Evolutionary conservation across 768 basidiomycete species (phyloP), one percentile per base, ranked within the genome.

Genomic region (Calocybe cyanea): DNA sequence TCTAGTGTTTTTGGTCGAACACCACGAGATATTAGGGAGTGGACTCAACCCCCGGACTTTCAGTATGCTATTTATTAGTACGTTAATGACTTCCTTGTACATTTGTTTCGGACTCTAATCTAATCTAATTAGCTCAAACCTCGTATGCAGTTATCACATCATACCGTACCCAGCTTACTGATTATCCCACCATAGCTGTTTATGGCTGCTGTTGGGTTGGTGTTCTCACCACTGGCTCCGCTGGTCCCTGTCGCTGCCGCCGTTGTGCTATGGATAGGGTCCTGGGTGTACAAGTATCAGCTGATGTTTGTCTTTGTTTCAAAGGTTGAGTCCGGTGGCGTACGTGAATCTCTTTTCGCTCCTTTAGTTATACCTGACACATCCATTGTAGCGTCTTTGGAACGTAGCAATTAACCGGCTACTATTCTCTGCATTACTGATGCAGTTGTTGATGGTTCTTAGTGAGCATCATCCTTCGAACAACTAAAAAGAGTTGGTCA

Each of bases 191-290:
- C 46, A 34, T 53, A 86, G 83, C 67, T 92, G 32, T 92, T 93
- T 67, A 90, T 92, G 84, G 87, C 72, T n/a, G 78, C 89, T n/a
- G 91, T 99, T 38, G 94, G 84, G 0, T 66, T 99, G 39, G 85
- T 96, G 14, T 98, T 98, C 58, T 92, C 95, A 0, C 95, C 95
- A 11, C 70, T 99, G 5, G 94, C 95, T 0, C 96, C 96, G 1
- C 67, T 98, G 23, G 93, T 99, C 13, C 78, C 76, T 7, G 73
- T 93, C 20, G 89, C 87, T 14, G 91, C 83, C 10, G 84, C 85
- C 2, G 61, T 86, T 24, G 91, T 96, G 17, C 88, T 93, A 63
- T 97, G 92, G 89, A 69, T 86, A 57, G 80, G 80, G 50, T 87
- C 85, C 4, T 82, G 82, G 74, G 87, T 91, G 17, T 92, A 94